Evolutionary conservation across 2,329 filamentous ascomycete species (phyloP), one percentile per base, ranked within the genome.

Genomic region (Pezicula rhizophila): DNA sequence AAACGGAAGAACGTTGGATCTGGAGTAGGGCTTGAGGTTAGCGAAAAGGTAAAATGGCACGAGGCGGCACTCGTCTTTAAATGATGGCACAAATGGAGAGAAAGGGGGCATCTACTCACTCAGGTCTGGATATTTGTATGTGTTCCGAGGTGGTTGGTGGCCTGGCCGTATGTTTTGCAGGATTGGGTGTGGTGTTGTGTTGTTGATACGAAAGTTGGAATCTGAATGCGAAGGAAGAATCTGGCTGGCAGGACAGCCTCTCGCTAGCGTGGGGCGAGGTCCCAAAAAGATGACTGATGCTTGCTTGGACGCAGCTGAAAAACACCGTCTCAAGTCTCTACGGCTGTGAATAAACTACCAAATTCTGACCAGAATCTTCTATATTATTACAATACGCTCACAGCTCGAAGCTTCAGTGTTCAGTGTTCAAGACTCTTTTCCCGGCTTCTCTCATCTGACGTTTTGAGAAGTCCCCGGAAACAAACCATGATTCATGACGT

Each of bases 1-100:
- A 52, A 57, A 58, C 41, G 48, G 53, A 45, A 51, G 43, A 54
- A 52, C 52, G 52, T 57, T 45, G 39, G 45, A 42, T 50, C 44
- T 45, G 43, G 14, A 15, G 23, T 23, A 42, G 26, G 25, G 40
- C 28, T 31, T 23, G 23, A 11, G 28, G 28, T 31, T 31, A 31
- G 28, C 28, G 28, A 31, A 31, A 31, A 31, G 8, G 28, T 11
- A 12, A 42, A 11, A 46, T 48, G 38, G 42, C 17, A 35, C 45
- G 20, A 33, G 46, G 17, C 28, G 46, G 17, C 28, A 31, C 28
- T 42, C 15, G 38, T 20, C 23, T 42, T 25, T 25, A 42, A n/a
- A 42, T 12, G 18, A 42, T 25, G 23, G 17, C 40, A 15, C 38
- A 15, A 12, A 31, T 31, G 28, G 28, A 31, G 28, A 31, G 3